Evolutionary conservation across 441 rosid genomes (phyloP).

Genomic region (Pelargonium citronellum): DNA sequence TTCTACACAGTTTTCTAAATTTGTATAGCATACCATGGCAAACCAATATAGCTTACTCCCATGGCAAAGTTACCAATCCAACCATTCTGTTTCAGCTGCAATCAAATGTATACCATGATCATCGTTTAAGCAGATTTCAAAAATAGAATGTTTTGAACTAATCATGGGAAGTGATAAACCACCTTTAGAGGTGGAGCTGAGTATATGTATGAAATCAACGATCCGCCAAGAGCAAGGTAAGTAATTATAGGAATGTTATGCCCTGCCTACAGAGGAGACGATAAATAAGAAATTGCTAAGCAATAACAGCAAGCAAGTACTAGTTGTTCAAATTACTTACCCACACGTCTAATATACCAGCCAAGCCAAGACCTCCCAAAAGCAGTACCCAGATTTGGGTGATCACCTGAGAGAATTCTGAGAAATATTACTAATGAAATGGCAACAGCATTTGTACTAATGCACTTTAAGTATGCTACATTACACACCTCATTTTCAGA

Average conservation of each 20-base stretch:
- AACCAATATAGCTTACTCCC: slow-evolving; percentile 93
- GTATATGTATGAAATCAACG: slow-evolving; percentile 82
- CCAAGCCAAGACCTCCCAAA: slow-evolving; percentile 74
- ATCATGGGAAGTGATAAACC: slow-evolving; percentile 19
- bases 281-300: slow-evolving; percentile 21
- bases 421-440: slow-evolving; percentile 4
- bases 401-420: slow-evolving; percentile 57
- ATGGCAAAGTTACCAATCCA: slow-evolving; percentile 95
- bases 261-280: slow-evolving; percentile 61
- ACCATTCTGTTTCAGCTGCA: slow-evolving; percentile 96
- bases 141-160: slow-evolving; percentile 8
- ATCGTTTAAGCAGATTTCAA: slow-evolving; percentile 19
- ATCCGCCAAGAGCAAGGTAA: slow-evolving; percentile 93
- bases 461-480: background rate
- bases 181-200: slow-evolving; percentile 99
- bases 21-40: slow-evolving; percentile 61
- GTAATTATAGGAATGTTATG: slow-evolving; percentile 66
- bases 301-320: slow-evolving; percentile 7
- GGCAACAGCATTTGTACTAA: background rate
- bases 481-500: slow-evolving; percentile 78
- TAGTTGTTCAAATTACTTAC: slow-evolving; percentile 40
- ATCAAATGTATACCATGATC: slow-evolving; percentile 15
- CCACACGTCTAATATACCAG: slow-evolving; percentile 82
- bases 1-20: too few relatives aligned
- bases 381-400: slow-evolving; percentile 85